Evolutionary conservation across 305 asterid genomes (phyloP).

Genomic region (Fraxinus angustifolia): DNA sequence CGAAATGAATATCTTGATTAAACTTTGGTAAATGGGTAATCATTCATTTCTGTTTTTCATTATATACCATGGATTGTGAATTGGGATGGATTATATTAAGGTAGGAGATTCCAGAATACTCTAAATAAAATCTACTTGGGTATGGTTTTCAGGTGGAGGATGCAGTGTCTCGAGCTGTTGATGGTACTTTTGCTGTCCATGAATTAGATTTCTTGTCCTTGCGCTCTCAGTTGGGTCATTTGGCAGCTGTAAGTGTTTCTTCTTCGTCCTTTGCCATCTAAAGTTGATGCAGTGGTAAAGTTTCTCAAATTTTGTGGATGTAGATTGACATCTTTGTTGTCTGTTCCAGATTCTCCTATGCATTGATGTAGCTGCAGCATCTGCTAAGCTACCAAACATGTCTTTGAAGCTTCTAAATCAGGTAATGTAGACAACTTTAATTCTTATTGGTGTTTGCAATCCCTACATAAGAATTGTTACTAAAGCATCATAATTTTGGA

Average conservation of each 20-base stretch:
- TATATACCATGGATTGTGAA: neutral
- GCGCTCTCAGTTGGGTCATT: conserved; percentile 87
- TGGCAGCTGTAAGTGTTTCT: conserved; percentile 73
- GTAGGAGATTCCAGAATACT: conserved; percentile 4
- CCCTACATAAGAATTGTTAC: neutral
- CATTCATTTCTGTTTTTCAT: neutral
- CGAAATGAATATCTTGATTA: neutral
- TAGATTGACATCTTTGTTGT: conserved; percentile 22
- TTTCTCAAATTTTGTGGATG: conserved; percentile 25
- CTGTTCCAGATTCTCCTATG: conserved; percentile 78
- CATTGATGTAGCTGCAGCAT: conserved; percentile 88
- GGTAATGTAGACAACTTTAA: conserved; percentile 41
- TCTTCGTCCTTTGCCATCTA: conserved; percentile 25
- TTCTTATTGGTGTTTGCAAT: conserved; percentile 10
- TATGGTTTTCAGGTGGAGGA: conserved; percentile 63
- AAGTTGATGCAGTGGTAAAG: conserved; percentile 24
- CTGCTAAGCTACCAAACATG: conserved; percentile 67
- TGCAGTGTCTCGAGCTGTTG: conserved; percentile 88
- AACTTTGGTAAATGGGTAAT: conserved; percentile 1
- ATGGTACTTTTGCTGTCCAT: conserved; percentile 62
- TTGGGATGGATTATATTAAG: conserved; percentile 4
- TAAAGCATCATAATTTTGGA: neutral
- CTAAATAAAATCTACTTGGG: conserved; percentile 23
- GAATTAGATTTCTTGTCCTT: conserved; percentile 72
- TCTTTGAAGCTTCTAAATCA: conserved; percentile 84